A percentile compares a stretch with the other conserved stretches of the same genome.
Evolutionary conservation across 805 yeast genomes (phyloP).

Genomic region (Dipodascopsis uninucleata): DNA sequence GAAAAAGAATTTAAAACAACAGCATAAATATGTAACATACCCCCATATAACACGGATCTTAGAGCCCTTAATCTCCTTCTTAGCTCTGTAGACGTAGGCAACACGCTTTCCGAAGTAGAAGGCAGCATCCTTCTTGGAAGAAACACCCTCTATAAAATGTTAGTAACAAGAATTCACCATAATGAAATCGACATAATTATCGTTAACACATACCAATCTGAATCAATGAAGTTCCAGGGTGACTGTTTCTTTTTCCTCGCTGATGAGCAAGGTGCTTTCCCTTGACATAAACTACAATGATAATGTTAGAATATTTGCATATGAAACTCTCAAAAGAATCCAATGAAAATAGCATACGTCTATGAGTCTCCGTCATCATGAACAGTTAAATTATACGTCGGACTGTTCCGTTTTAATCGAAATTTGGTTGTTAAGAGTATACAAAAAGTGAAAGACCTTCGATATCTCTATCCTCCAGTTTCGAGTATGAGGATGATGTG

Average conservation of each 20-base stretch:
- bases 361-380: slow-evolving; percentile 93
- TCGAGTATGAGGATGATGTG: not conserved
- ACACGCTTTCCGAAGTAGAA: slow-evolving; percentile 99
- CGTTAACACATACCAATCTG: slow-evolving; percentile 51
- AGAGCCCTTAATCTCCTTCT: slow-evolving; percentile 96
- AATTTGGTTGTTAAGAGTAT: slow-evolving; percentile 7
- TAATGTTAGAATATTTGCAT: not conserved
- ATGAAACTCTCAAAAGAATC: not conserved
- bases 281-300: slow-evolving; percentile 87
- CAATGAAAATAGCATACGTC: slow-evolving; percentile 67
- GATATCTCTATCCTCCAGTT: not conserved
- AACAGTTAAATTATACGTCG: no score
- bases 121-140: slow-evolving; percentile 87
- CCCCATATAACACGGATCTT: slow-evolving; percentile 99
- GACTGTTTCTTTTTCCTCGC: slow-evolving; percentile 96
- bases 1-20: not conserved
- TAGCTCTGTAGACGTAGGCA: slow-evolving; percentile 98
- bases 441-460: not conserved
- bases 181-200: slow-evolving; percentile 1
- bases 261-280: slow-evolving; percentile 99
- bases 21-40: slow-evolving; percentile 27
- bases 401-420: no score
- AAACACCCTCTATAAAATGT: slow-evolving; percentile 68
- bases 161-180: not conserved
- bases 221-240: slow-evolving; percentile 96